Conservation (phyloP, 208 protist genomes). For the Leishmania aethiopica region DNA sequence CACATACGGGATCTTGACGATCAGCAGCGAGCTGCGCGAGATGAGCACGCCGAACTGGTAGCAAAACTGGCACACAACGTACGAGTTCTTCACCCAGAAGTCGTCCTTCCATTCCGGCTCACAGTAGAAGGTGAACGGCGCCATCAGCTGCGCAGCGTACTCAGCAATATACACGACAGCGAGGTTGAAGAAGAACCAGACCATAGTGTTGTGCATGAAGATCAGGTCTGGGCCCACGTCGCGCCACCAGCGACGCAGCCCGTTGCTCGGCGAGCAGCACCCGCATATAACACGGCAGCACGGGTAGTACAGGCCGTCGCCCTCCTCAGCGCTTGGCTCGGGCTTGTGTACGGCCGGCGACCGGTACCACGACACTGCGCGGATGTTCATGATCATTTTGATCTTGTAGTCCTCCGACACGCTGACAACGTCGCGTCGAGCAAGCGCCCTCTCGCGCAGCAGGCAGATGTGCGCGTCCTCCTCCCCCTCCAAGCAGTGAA, state of each 20-base stretch:
- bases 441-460: slow-evolving; percentile 22
- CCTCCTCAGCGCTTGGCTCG: not conserved
- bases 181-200: slow-evolving; percentile 82
- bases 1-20: slow-evolving; percentile 80
- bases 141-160: slow-evolving; percentile 88
- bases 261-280: not conserved
- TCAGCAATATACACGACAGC: slow-evolving; percentile 85
- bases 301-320: not conserved
- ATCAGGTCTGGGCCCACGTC: slow-evolving; percentile 32
- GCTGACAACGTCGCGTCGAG: slow-evolving; percentile 21
- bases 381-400: slow-evolving; percentile 59
- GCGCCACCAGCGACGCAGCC: slow-evolving; percentile 57
- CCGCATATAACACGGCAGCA: not conserved
- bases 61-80: slow-evolving; percentile 85
- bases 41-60: slow-evolving; percentile 93
- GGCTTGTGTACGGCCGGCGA: slow-evolving; percentile 8
- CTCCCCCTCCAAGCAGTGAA: slow-evolving; percentile 32
- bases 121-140: slow-evolving; percentile 77
- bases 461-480: slow-evolving; percentile 38
- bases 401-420: slow-evolving; percentile 26
- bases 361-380: slow-evolving; percentile 35
- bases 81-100: slow-evolving; percentile 83
- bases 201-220: slow-evolving; percentile 63
- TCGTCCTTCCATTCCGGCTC: slow-evolving; percentile 29
- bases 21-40: slow-evolving; percentile 79